These are phyloP conservation scores for Globisporangium uncinulatum DNA, from an alignment of 352 stramenopile genomes.

Conservation along the genomic window DNA sequence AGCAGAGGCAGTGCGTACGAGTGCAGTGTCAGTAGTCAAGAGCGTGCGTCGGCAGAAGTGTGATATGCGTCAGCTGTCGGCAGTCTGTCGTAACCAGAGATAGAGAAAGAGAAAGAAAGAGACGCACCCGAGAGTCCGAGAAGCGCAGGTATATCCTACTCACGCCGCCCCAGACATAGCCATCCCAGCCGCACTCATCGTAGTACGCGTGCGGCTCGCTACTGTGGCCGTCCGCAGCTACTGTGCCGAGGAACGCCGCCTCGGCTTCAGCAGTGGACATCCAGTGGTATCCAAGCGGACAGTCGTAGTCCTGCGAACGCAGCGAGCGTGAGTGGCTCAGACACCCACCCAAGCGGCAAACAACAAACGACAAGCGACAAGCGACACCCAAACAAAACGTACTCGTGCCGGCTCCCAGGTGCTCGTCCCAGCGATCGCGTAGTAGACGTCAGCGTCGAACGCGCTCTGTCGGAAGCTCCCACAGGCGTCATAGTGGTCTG, in stretches of 20 bases:
- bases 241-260: slow-evolving; percentile 30
- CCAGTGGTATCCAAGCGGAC: slow-evolving; percentile 75
- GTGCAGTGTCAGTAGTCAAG: neutral
- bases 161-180: slow-evolving; percentile 61
- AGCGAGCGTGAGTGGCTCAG: neutral
- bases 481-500: slow-evolving; percentile 53
- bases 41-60: too few relatives aligned
- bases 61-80: neutral
- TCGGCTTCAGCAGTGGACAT: slow-evolving; percentile 73
- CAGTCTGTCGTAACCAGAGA: neutral
- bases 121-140: slow-evolving; percentile 57
- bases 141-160: slow-evolving; percentile 78
- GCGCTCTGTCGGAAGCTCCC: slow-evolving; percentile 57
- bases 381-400: neutral
- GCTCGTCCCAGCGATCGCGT: slow-evolving; percentile 55
- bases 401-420: slow-evolving; percentile 59
- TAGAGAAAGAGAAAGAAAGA: neutral
- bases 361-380: neutral
- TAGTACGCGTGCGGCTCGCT: slow-evolving; percentile 67
- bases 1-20: neutral
- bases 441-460: slow-evolving; percentile 54
- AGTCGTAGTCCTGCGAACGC: slow-evolving; percentile 65
- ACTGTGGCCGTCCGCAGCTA: slow-evolving; percentile 17
- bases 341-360: neutral
- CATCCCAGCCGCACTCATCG: slow-evolving; percentile 81